Percentiles rank a stretch among this genome's conserved stretches.
phyloP scores from a whole-genome alignment of 179 eudicot species.

The Spergularia azorica region DNA sequence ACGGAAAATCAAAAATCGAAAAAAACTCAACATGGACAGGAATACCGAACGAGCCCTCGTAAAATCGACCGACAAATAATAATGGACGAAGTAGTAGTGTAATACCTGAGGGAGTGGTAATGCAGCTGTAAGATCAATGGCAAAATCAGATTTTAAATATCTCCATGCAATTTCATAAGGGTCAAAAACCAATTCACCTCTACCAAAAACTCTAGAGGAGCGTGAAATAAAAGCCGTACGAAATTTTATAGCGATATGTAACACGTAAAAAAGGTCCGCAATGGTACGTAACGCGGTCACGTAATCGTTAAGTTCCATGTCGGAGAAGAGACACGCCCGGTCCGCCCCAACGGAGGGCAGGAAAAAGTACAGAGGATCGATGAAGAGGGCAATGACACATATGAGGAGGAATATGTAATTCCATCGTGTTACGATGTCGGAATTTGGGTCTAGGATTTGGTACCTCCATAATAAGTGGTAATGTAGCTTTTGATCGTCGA shows the following conservation, averaged over 20 bases:
- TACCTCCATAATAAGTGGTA: constrained; percentile 41
- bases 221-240: constrained; percentile 42
- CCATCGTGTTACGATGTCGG: constrained; percentile 38
- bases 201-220: constrained; percentile 47
- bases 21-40: too few species aligned
- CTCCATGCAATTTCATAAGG: constrained; percentile 43
- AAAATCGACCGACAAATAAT: background rate
- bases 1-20: background rate
- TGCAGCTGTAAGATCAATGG: constrained; percentile 41
- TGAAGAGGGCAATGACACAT: constrained; percentile 42
- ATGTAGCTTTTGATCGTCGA: constrained; percentile 35
- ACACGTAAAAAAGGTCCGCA: constrained; percentile 35
- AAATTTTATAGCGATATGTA: constrained; percentile 41
- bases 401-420: constrained; percentile 44
- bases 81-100: background rate
- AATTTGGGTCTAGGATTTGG: constrained; percentile 44
- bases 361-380: constrained; percentile 46
- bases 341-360: constrained; percentile 33
- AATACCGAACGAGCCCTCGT: background rate
- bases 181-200: constrained; percentile 49
- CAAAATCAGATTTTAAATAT: constrained; percentile 40
- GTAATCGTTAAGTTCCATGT: constrained; percentile 19
- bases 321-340: constrained; percentile 31
- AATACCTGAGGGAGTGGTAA: constrained; percentile 52
- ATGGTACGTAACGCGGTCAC: constrained; percentile 39